These are phyloP conservation scores for Gossypium turneri DNA, from an alignment of 345 rosid genomes.

Conservation along the genomic window DNA sequence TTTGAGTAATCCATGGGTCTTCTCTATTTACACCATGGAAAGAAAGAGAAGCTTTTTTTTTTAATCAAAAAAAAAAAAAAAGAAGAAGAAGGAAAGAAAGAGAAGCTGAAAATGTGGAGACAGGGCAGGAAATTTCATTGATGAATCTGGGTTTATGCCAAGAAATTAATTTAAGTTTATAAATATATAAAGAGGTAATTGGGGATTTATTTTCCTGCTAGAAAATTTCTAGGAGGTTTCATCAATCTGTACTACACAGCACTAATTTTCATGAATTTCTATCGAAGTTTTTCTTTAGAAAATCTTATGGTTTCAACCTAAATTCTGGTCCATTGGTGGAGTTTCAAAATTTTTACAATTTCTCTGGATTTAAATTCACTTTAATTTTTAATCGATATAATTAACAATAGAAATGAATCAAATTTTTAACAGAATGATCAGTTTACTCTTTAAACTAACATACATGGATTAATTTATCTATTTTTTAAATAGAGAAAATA, in stretches of 20 bases:
- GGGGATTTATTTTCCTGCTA: neutral
- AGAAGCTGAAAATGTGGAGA: neutral
- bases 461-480: too few relatives aligned
- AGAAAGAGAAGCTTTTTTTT: neutral
- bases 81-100: too few relatives aligned
- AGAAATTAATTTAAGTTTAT: neutral
- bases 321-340: neutral
- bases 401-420: neutral
- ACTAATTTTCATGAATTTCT: neutral
- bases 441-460: fast-evolving
- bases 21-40: neutral
- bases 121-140: neutral
- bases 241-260: neutral
- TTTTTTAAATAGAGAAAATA: fast-evolving
- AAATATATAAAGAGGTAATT: too few relatives aligned
- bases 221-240: slow-evolving; percentile 8
- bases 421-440: fast-evolving
- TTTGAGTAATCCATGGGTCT: neutral
- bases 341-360: too few relatives aligned
- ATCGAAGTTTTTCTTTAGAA: neutral
- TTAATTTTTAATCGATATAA: neutral
- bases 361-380: neutral
- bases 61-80: too few relatives aligned
- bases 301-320: too few relatives aligned
- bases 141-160: neutral